phyloP scores from a whole-genome alignment of 305 asterid genomes.

The Striga hermonthica region DNA sequence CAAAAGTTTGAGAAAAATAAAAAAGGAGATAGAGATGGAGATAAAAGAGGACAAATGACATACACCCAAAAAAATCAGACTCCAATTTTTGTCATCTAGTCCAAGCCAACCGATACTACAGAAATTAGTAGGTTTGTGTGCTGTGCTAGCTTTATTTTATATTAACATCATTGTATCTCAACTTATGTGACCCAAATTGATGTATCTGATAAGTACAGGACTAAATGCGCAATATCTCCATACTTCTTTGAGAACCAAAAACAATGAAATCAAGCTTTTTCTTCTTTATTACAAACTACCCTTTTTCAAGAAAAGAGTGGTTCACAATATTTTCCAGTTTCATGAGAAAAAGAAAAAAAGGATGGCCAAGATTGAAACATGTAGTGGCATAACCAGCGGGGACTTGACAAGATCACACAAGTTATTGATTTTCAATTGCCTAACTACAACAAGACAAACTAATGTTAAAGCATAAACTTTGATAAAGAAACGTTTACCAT shows the following conservation, averaged over 20 bases:
- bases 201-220: background rate
- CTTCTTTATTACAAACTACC: background rate
- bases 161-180: slow-evolving; percentile 8
- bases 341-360: background rate
- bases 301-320: slow-evolving; percentile 4
- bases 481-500: slow-evolving; percentile 27
- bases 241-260: background rate
- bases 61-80: no score
- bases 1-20: no score
- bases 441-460: slow-evolving; percentile 19
- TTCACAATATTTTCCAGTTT: background rate
- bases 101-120: no score
- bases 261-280: background rate
- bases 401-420: slow-evolving; percentile 24
- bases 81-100: no score
- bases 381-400: slow-evolving; percentile 1
- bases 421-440: slow-evolving; percentile 29
- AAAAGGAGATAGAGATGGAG: no score
- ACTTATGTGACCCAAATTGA: background rate
- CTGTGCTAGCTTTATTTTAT: no score
- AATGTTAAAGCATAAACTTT: slow-evolving; percentile 34
- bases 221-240: background rate
- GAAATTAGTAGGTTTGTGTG: no score
- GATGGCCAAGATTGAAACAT: slow-evolving; percentile 2
- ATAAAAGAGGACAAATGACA: no score